phyloP scores from a whole-genome alignment of 805 yeast species.

The Barnettozyma pratensis region DNA sequence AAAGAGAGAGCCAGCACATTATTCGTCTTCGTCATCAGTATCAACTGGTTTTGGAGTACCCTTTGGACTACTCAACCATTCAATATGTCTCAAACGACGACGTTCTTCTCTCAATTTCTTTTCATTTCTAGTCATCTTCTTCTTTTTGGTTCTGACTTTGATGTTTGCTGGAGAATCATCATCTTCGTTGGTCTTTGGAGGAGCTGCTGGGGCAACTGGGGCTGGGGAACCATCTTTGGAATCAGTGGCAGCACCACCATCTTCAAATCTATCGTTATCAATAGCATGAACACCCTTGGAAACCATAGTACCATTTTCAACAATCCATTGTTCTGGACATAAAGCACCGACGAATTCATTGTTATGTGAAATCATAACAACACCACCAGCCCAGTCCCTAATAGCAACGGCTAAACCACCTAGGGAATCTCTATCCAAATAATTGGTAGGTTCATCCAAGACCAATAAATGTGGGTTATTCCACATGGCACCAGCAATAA shows the following conservation, averaged over 20 bases:
- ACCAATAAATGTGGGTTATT: constrained; percentile 96
- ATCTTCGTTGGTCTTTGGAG: constrained; percentile 47
- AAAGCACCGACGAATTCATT: constrained; percentile 94
- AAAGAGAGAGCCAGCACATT: background rate
- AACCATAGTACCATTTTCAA: constrained; percentile 85
- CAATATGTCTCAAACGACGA: constrained; percentile 89
- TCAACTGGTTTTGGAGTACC: constrained; percentile 95
- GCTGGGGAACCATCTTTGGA: constrained; percentile 44
- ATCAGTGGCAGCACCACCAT: constrained; percentile 41
- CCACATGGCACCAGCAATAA: constrained; percentile 99
- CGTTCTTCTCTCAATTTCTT: constrained; percentile 88
- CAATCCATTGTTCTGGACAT: constrained; percentile 98
- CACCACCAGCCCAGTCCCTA: constrained; percentile 98
- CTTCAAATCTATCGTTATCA: constrained; percentile 78
- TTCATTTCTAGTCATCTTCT: constrained; percentile 96
- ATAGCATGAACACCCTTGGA: constrained; percentile 76
- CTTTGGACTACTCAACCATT: constrained; percentile 94
- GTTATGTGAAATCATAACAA: constrained; percentile 96
- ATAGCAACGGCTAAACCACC: constrained; percentile 98
- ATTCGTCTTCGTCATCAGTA: constrained; percentile 79
- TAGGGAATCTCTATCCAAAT: constrained; percentile 94
- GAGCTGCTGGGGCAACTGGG: constrained; percentile 32
- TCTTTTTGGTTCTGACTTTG: constrained; percentile 88
- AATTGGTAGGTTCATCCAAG: constrained; percentile 96
- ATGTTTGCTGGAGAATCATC: constrained; percentile 95